Evolutionary conservation across 805 yeast genomes (phyloP).

Genomic region (Babjeviella inositovora): DNA sequence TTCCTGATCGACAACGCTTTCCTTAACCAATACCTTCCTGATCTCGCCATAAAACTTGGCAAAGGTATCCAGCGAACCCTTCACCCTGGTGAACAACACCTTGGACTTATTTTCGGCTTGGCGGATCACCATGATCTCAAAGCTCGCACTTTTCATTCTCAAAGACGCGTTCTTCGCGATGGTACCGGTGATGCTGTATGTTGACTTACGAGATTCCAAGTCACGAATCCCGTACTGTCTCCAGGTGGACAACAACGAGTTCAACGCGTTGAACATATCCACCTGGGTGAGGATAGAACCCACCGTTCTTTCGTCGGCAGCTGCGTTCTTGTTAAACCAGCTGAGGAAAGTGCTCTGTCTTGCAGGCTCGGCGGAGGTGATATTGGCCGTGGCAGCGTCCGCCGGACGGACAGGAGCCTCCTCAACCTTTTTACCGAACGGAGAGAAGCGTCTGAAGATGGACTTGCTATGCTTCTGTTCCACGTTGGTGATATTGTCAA

Average conservation of each 20-base stretch:
- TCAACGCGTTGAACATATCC: constrained; percentile 51
- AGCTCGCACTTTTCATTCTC: constrained; percentile 46
- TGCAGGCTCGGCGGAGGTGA: too few species aligned
- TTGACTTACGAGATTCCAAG: constrained; percentile 24
- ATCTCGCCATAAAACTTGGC: constrained; percentile 44
- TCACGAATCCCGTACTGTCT: constrained; percentile 51
- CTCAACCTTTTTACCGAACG: constrained; percentile 4
- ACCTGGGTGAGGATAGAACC: constrained; percentile 17
- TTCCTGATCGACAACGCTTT: constrained; percentile 51
- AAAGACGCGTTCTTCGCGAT: constrained; percentile 46
- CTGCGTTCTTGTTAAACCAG: too few species aligned
- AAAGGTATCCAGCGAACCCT: constrained; percentile 51
- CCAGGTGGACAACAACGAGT: constrained; percentile 52
- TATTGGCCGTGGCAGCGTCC: too few species aligned
- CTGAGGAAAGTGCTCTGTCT: too few species aligned
- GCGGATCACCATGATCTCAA: constrained; percentile 32
- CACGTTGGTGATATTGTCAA: too few species aligned
- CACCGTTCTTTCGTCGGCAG: too few species aligned
- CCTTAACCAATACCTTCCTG: constrained; percentile 47
- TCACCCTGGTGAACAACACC: constrained; percentile 41
- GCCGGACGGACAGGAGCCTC: too few species aligned
- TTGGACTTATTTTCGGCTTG: constrained; percentile 28
- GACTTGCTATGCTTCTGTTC: constrained; percentile 1
- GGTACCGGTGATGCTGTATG: constrained; percentile 37
- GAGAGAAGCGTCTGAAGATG: constrained; percentile 4